A percentile compares a stretch with the other conserved stretches of the same genome.
phyloP scores from a whole-genome alignment of 371 early-diverging fungal genomes.

The Actinomortierella wolfii region DNA sequence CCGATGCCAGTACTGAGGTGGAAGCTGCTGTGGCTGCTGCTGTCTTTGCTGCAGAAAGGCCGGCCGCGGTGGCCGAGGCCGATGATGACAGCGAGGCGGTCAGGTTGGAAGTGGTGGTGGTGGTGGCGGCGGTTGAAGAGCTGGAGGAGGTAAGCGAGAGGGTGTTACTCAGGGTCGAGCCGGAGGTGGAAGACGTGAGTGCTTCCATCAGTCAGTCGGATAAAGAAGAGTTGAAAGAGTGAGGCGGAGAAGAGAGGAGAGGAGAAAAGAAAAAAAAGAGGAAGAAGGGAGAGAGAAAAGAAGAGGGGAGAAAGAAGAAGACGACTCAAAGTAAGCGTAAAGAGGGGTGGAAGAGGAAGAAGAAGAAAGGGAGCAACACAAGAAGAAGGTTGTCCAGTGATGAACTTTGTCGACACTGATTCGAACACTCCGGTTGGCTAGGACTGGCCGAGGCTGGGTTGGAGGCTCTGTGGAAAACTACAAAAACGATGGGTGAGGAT shows the following conservation, averaged over 20 bases:
- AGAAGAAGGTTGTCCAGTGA: neutral
- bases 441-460: too few relatives aligned
- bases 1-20: neutral
- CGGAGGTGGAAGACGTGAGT: slow-evolving; percentile 23
- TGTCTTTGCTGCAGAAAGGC: neutral
- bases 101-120: neutral
- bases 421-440: too few relatives aligned
- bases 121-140: neutral
- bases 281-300: neutral
- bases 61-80: too few relatives aligned
- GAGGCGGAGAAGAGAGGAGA: neutral
- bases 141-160: neutral
- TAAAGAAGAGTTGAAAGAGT: neutral
- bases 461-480: neutral
- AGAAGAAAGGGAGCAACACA: neutral
- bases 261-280: neutral
- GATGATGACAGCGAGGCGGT: slow-evolving; percentile 1
- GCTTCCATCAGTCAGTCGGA: slow-evolving; percentile 22
- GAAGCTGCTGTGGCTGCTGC: slow-evolving; percentile 3
- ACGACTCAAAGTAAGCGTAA: neutral
- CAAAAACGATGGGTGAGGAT: too few relatives aligned
- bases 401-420: neutral
- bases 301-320: neutral
- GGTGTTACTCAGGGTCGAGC: slow-evolving; percentile 24
- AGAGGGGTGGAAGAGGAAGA: neutral